Percentiles rank a stretch among this genome's conserved stretches.
phyloP scores from a whole-genome alignment of 495 filamentous ascomycete genomes.

The Trypethelium eluteriae region DNA sequence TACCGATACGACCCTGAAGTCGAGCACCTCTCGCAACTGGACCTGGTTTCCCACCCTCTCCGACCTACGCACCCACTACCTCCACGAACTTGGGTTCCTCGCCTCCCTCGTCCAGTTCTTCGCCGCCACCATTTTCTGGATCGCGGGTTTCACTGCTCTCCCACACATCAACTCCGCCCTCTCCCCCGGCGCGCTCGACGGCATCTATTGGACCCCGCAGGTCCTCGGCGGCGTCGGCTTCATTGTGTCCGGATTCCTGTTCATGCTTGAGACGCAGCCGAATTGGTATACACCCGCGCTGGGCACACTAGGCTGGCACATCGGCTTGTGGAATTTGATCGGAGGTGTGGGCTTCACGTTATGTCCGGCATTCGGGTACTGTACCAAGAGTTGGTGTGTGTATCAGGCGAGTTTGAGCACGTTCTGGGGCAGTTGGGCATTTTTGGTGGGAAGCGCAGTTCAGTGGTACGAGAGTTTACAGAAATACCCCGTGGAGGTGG shows the following conservation, averaged over 20 bases:
- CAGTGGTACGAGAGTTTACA: conserved; percentile 60
- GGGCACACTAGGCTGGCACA: conserved; percentile 54
- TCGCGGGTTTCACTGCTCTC: conserved; percentile 57
- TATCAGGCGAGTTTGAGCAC: conserved; percentile 54
- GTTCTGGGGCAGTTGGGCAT: conserved; percentile 64
- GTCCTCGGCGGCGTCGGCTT: conserved; percentile 60
- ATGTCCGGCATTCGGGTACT: conserved; percentile 55
- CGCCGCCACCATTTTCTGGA: conserved; percentile 62
- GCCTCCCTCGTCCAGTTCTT: conserved; percentile 54
- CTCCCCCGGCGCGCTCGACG: conserved; percentile 43
- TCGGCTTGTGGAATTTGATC: conserved; percentile 51
- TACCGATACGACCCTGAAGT: not conserved
- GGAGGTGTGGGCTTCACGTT: conserved; percentile 63
- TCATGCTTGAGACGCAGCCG: conserved; percentile 63
- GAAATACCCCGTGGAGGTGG: conserved; percentile 50
- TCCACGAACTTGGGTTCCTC: conserved; percentile 61
- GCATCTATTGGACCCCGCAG: conserved; percentile 61
- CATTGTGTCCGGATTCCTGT: conserved; percentile 51
- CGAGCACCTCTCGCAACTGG: conserved; percentile 36
- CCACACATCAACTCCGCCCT: conserved; percentile 50
- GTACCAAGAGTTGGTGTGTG: conserved; percentile 36
- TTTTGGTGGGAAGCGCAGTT: conserved; percentile 55
- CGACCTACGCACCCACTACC: conserved; percentile 55
- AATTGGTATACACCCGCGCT: conserved; percentile 58
- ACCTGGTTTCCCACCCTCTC: conserved; percentile 52